Evolutionary conservation across 257 asterid species (phyloP), one percentile per base, ranked within the genome.

Genomic region (Salvia rosmarinus): DNA sequence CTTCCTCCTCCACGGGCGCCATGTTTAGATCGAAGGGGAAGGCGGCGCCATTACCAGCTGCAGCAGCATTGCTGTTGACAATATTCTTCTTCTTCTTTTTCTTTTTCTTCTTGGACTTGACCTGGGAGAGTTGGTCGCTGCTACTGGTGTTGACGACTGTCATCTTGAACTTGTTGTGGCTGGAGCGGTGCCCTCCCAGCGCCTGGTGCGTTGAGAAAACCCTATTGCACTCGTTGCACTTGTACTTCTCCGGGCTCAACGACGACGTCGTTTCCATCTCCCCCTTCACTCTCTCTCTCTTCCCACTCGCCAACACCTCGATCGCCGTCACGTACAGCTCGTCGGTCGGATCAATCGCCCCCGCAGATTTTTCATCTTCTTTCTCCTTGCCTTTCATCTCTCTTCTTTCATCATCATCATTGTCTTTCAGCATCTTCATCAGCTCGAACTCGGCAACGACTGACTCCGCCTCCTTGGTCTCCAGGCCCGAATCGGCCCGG

Each of bases 101-200:
- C 65, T 0, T 14, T 9, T 1, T 34, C 4, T 8, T 9, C 9
- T 8, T 8, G 7, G 14, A 10, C 1, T 16, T 17, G 56, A 28
- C 20, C n/a, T n/a, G n/a, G n/a, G 25, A n/a, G n/a, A n/a, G n/a
- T n/a, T n/a, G n/a, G n/a, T 20, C n/a, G 0, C 28, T 3, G 4
- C 10, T 3, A 13, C 0, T 5, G 11, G 85, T 42, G 62, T 81
- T 84, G 17, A 73, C 40, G 5, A 83, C 46, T 49, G 5, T 51
- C 0, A 84, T 9, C 75, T 37, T 82, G 63, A 77, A 23, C 83
- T 85, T 87, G 40, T 63, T 83, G 74, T 90, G 95, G 51, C 89
- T 90, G 0, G 91, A 81, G 40, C 72, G 76, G 25, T 90, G 95
- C 0, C 96, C 96, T 0, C 95, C 93, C 21, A 87, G 56, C 0